These are phyloP conservation scores for Akanthomyces dipterigenus DNA, from an alignment of 2,329 filamentous ascomycete species.

Conservation along the genomic window DNA sequence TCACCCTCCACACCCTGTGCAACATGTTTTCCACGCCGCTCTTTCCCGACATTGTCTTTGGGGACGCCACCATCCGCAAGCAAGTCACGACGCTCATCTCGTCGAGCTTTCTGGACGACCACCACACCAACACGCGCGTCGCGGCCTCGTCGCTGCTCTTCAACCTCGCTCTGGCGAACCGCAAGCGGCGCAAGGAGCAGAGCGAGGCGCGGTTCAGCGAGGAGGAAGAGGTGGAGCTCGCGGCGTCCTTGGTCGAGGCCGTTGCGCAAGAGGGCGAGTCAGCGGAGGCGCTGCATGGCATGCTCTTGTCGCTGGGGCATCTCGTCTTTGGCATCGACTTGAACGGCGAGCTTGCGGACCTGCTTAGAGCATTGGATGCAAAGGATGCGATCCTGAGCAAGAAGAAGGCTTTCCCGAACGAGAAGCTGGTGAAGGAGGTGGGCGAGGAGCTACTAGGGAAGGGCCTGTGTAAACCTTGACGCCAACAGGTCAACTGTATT, in stretches of 20 bases:
- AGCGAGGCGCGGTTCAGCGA: constrained; percentile 55
- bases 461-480: constrained; percentile 34
- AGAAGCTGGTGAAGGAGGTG: constrained; percentile 52
- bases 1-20: constrained; percentile 75
- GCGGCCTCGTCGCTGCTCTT: constrained; percentile 78
- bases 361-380: constrained; percentile 74
- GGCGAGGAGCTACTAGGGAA: constrained; percentile 45
- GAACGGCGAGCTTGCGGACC: constrained; percentile 69
- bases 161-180: constrained; percentile 70
- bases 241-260: constrained; percentile 73
- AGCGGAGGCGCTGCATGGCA: constrained; percentile 66
- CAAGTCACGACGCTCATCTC: constrained; percentile 65
- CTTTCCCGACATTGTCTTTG: constrained; percentile 58
- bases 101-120: constrained; percentile 70
- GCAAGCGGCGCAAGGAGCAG: constrained; percentile 53
- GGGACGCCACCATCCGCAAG: constrained; percentile 42
- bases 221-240: constrained; percentile 70
- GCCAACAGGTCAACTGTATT: too few species aligned
- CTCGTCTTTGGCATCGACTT: constrained; percentile 63
- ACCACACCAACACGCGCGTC: constrained; percentile 67
- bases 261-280: constrained; percentile 53
- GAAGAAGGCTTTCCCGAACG: constrained; percentile 47
- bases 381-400: constrained; percentile 55
- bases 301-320: constrained; percentile 69
- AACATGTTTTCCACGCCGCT: constrained; percentile 76